These are phyloP conservation scores for Dianthus caryophyllus DNA, from an alignment of 148 eudicot genomes.

Conservation along the genomic window DNA sequence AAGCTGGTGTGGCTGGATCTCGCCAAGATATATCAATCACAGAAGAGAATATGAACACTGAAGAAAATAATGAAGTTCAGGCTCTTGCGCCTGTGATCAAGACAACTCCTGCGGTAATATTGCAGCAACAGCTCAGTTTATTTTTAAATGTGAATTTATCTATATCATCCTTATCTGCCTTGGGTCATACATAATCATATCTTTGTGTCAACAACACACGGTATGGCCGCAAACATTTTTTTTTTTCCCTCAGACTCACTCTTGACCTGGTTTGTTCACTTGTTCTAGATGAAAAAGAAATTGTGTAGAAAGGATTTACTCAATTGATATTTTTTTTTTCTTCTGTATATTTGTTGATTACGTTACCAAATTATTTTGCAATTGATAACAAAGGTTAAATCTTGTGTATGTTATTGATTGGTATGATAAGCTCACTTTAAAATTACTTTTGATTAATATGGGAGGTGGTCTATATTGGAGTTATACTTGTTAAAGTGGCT, in stretches of 20 bases:
- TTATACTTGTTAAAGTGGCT: neutral
- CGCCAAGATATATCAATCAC: conserved; percentile 44
- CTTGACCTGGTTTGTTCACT: neutral
- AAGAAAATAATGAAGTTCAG: conserved; percentile 44
- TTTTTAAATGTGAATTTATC: neutral
- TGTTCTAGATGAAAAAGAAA: neutral
- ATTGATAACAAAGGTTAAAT: neutral
- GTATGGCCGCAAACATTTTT: too few species aligned
- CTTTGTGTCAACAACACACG: too few species aligned
- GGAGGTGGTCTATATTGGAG: neutral
- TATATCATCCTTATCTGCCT: neutral
- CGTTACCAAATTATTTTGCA: neutral
- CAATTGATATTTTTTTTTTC: neutral
- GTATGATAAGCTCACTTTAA: neutral
- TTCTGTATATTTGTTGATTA: neutral
- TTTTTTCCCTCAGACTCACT: neutral
- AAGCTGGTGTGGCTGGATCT: conserved; percentile 32
- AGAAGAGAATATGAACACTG: conserved; percentile 43
- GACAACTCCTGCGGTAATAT: conserved; percentile 72
- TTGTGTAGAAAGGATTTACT: neutral
- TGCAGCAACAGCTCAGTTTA: conserved; percentile 6
- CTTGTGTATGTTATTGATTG: neutral
- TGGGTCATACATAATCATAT: too few species aligned
- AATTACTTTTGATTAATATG: neutral
- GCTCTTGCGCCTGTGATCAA: conserved; percentile 43